Percentiles rank a stretch among this genome's conserved stretches.
These are phyloP conservation scores for Mycena venus DNA, from an alignment of 768 basidiomycete species.

Conservation along the genomic window DNA sequence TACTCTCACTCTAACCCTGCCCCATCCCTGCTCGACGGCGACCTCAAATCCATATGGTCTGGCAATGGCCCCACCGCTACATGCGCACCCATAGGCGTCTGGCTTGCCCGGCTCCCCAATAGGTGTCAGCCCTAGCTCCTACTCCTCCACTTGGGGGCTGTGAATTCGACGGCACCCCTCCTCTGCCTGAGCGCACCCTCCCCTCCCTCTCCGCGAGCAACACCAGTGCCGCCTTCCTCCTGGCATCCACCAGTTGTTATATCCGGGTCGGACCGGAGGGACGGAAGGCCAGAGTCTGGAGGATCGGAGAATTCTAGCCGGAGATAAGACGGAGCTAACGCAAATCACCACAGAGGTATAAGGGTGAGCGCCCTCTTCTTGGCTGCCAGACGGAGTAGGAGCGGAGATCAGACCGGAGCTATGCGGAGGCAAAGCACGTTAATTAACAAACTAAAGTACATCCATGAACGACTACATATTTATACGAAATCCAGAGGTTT, in stretches of 20 bases:
- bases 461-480: too few relatives aligned
- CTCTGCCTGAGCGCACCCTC: slow-evolving; percentile 41
- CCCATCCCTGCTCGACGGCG: slow-evolving; percentile 74
- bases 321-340: too few relatives aligned
- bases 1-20: slow-evolving; percentile 89
- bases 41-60: slow-evolving; percentile 89
- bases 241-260: slow-evolving; percentile 79
- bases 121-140: slow-evolving; percentile 54
- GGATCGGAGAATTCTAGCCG: too few relatives aligned
- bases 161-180: slow-evolving; percentile 26
- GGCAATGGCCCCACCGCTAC: slow-evolving; percentile 46
- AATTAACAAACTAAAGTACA: too few relatives aligned
- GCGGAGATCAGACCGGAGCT: too few relatives aligned
- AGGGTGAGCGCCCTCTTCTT: too few relatives aligned
- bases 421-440: too few relatives aligned
- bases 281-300: too few relatives aligned
- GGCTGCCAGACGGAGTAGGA: too few relatives aligned
- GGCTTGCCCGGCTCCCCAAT: slow-evolving; percentile 42
- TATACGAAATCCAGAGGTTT: too few relatives aligned
- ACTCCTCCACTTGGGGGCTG: slow-evolving; percentile 58
- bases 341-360: too few relatives aligned
- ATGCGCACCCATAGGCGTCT: slow-evolving; percentile 26
- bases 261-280: too few relatives aligned
- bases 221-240: slow-evolving; percentile 86
- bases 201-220: slow-evolving; percentile 70